Evolutionary conservation across 768 basidiomycete genomes (phyloP).

Genomic region (Termitomyces sp.): DNA sequence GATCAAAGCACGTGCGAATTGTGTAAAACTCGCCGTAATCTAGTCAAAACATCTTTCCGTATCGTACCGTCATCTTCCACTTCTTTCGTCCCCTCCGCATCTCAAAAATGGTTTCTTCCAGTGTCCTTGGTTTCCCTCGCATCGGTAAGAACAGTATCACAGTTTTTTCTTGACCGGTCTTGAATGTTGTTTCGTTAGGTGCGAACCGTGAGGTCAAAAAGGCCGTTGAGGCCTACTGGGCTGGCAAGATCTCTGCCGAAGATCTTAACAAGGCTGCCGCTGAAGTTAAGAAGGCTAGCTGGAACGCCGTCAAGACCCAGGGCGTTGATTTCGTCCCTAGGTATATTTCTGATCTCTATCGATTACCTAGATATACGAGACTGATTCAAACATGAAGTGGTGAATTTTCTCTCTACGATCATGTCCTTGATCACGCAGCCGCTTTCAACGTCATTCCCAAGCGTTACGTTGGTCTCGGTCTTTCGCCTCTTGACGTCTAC

Average conservation of each 20-base stretch:
- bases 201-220: slow-evolving; percentile 96
- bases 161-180: not conserved
- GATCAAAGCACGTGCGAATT: slow-evolving; percentile 34
- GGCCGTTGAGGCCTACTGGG: slow-evolving; percentile 99
- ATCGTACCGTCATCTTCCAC: slow-evolving; percentile 28
- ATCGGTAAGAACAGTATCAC: slow-evolving; percentile 53
- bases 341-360: slow-evolving; percentile 40
- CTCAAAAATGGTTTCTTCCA: slow-evolving; percentile 68
- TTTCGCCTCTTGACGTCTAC: slow-evolving; percentile 91
- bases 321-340: slow-evolving; percentile 92
- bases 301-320: slow-evolving; percentile 79
- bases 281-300: slow-evolving; percentile 84
- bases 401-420: slow-evolving; percentile 98
- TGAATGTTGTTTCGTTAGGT: slow-evolving; percentile 41
- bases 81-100: slow-evolving; percentile 17
- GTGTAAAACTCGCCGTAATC: slow-evolving; percentile 28
- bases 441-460: slow-evolving; percentile 96
- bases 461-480: slow-evolving; percentile 82
- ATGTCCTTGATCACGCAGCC: slow-evolving; percentile 95
- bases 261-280: slow-evolving; percentile 87
- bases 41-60: slow-evolving; percentile 19
- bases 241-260: slow-evolving; percentile 81
- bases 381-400: slow-evolving; percentile 53
- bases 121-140: slow-evolving; percentile 90
- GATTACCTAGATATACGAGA: slow-evolving; percentile 16